A percentile compares a stretch with the other conserved stretches of the same genome.
These are phyloP conservation scores for Beauveria sp. DNA, from an alignment of 2,329 filamentous ascomycete species.

Conservation along the genomic window DNA sequence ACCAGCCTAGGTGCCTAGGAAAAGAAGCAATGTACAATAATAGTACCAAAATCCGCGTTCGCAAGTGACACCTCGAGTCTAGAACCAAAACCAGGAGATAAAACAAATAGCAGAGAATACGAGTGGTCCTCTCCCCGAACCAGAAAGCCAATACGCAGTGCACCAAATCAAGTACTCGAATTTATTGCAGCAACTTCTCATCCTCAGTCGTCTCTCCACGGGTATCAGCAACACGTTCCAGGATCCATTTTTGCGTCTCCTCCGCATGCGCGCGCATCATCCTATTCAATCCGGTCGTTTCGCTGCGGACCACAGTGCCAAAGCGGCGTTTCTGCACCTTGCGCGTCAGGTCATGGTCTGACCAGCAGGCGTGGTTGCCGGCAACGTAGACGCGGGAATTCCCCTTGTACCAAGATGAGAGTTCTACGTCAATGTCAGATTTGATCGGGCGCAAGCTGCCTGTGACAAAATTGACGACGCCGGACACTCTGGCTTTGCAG, in stretches of 20 bases:
- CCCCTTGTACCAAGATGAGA: constrained; percentile 76
- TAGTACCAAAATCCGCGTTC: neutral
- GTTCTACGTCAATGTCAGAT: constrained; percentile 65
- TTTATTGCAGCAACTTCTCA: constrained; percentile 27
- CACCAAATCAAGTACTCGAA: neutral
- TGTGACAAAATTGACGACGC: constrained; percentile 74
- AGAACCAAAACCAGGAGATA: neutral
- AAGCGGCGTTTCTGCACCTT: constrained; percentile 55
- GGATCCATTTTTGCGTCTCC: constrained; percentile 46
- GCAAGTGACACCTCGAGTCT: neutral
- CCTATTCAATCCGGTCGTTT: constrained; percentile 38
- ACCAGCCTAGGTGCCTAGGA: neutral
- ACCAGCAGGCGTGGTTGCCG: constrained; percentile 68
- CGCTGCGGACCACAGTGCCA: constrained; percentile 48
- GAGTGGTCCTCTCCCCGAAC: neutral
- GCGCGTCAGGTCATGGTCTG: constrained; percentile 49
- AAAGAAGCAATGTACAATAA: neutral
- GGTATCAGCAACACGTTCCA: constrained; percentile 28
- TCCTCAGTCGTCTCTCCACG: constrained; percentile 43
- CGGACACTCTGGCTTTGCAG: constrained; percentile 60
- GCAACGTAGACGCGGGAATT: constrained; percentile 76
- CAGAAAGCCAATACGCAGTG: neutral
- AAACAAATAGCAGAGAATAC: neutral
- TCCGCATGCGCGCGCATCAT: constrained; percentile 50
- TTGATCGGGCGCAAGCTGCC: constrained; percentile 70